These are phyloP conservation scores for Euptelea pleiosperma DNA, from an alignment of 164 flowering plant species.

Conservation along the genomic window DNA sequence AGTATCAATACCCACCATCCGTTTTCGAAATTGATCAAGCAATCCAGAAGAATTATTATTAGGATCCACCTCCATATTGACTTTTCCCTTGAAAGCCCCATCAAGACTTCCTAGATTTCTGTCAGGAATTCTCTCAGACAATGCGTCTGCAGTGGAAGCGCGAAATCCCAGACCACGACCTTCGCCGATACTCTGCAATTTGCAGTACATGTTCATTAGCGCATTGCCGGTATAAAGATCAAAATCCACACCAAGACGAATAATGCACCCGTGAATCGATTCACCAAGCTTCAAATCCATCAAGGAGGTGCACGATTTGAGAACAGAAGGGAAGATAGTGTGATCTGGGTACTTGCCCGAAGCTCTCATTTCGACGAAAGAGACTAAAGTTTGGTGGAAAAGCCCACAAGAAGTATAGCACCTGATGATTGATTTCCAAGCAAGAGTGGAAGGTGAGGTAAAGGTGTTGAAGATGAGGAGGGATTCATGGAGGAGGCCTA, in stretches of 20 bases:
- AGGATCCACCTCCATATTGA: neutral
- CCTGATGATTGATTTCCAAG: slow-evolving; percentile 70
- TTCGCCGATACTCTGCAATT: slow-evolving; percentile 32
- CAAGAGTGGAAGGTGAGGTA: slow-evolving; percentile 38
- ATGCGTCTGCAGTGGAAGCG: neutral
- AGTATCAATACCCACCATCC: neutral
- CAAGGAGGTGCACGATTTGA: slow-evolving; percentile 56
- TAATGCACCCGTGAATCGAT: slow-evolving; percentile 61
- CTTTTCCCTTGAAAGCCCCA: neutral
- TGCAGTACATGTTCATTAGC: slow-evolving; percentile 77
- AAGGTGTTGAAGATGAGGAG: slow-evolving; percentile 41
- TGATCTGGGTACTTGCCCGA: slow-evolving; percentile 58
- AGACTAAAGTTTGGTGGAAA: slow-evolving; percentile 31
- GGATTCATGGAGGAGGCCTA: slow-evolving; percentile 49
- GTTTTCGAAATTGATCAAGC: neutral
- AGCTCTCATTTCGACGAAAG: slow-evolving; percentile 52
- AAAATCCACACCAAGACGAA: slow-evolving; percentile 55
- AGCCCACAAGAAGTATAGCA: slow-evolving; percentile 58
- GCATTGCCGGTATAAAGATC: slow-evolving; percentile 87
- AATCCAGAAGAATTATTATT: neutral
- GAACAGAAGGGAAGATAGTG: slow-evolving; percentile 69
- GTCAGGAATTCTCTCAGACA: slow-evolving; percentile 48
- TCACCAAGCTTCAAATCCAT: slow-evolving; percentile 57
- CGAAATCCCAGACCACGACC: neutral
- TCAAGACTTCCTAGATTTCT: slow-evolving; percentile 4